phyloP scores from a whole-genome alignment of 257 asterid genomes.

The Galeopsis tetrahit region DNA sequence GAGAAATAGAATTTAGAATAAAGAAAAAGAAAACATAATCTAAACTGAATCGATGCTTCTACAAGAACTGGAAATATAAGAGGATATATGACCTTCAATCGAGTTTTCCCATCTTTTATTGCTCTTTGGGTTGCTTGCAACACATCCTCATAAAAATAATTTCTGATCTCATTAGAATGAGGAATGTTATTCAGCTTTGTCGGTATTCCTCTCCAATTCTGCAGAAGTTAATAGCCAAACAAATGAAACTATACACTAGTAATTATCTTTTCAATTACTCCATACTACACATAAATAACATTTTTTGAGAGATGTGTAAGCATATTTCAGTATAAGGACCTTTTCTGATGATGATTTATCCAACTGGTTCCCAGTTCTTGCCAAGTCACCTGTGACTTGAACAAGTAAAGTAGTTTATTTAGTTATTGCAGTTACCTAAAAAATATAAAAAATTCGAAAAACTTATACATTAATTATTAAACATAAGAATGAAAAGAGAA shows the following conservation, averaged over 20 bases:
- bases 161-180: slow-evolving; percentile 94
- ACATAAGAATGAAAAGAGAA: slow-evolving; percentile 25
- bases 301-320: slow-evolving; percentile 7
- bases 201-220: slow-evolving; percentile 97
- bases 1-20: slow-evolving; percentile 4
- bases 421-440: slow-evolving; percentile 31
- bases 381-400: slow-evolving; percentile 46
- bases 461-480: too few relatives aligned
- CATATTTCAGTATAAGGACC: slow-evolving; percentile 43
- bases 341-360: slow-evolving; percentile 44
- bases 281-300: background rate
- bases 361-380: slow-evolving; percentile 38
- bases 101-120: slow-evolving; percentile 78
- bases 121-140: slow-evolving; percentile 85
- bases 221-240: slow-evolving; percentile 42
- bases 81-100: slow-evolving; percentile 65
- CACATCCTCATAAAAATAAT: slow-evolving; percentile 85
- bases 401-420: slow-evolving; percentile 35
- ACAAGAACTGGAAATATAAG: slow-evolving; percentile 14
- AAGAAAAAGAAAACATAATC: slow-evolving; percentile 12
- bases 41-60: slow-evolving; percentile 21
- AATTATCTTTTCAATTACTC: slow-evolving; percentile 15
- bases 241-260: slow-evolving; percentile 24
- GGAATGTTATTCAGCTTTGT: slow-evolving; percentile 94
- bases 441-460: background rate